Conservation (phyloP, 2,329 filamentous ascomycete species). For the Colletotrichum sublineola region DNA sequence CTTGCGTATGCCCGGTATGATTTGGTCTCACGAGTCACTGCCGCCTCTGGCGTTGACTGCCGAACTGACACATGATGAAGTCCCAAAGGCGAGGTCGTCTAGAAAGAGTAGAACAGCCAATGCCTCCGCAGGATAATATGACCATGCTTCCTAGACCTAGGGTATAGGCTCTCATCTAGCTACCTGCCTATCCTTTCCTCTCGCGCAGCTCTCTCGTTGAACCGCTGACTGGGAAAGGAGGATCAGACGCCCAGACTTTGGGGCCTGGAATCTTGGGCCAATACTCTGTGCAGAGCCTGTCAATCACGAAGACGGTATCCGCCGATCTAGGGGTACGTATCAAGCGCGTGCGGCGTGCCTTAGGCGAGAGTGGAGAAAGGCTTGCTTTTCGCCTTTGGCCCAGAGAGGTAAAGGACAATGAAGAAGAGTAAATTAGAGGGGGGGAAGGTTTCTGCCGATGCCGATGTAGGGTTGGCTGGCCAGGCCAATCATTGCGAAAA, state of each 20-base stretch:
- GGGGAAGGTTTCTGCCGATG: conserved; percentile 40
- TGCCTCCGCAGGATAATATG: conserved; percentile 2
- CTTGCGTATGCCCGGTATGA: conserved; percentile 18
- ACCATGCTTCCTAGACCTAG: no score
- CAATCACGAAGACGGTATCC: conserved; percentile 33
- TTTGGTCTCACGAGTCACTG: conserved; percentile 5
- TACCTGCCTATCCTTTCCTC: not conserved
- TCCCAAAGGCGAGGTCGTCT: not conserved
- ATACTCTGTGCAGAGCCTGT: conserved; percentile 31
- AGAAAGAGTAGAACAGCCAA: not conserved
- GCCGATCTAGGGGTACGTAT: conserved; percentile 37
- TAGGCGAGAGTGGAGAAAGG: conserved; percentile 35
- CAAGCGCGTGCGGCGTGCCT: conserved; percentile 15
- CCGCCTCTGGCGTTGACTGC: conserved; percentile 9
- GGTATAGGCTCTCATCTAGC: no score
- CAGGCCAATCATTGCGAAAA: conserved; percentile 32
- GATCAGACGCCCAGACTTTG: conserved; percentile 17
- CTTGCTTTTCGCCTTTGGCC: conserved; percentile 22
- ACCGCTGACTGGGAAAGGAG: conserved; percentile 1
- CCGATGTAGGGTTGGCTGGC: conserved; percentile 16
- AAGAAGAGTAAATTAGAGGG: conserved; percentile 34
- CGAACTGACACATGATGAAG: not conserved
- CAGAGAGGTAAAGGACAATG: conserved; percentile 41
- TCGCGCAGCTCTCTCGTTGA: not conserved
- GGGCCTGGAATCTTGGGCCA: conserved; percentile 36